Conservation (phyloP, 441 rosid genomes). For the Codiaeum variegatum region DNA sequence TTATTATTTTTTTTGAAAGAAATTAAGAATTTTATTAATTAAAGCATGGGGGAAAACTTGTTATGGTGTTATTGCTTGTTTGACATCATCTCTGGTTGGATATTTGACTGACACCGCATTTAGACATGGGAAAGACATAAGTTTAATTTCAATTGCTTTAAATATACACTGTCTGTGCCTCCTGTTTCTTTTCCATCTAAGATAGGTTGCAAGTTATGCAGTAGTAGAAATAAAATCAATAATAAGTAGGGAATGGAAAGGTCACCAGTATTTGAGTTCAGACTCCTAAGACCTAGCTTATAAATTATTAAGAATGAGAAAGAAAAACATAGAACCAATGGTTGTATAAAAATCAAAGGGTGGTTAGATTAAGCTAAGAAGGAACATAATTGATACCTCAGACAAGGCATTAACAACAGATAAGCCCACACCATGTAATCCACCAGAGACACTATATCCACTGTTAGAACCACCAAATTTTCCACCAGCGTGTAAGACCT, state of each 20-base stretch:
- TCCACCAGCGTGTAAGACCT: conserved; percentile 98
- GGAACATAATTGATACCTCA: conserved; percentile 51
- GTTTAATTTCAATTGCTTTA: background rate
- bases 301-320: background rate
- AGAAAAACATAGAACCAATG: background rate
- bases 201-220: background rate
- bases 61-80: background rate
- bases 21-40: too few species aligned
- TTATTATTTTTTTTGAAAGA: too few species aligned
- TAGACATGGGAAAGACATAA: background rate
- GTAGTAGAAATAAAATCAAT: background rate
- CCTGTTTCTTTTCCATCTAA: background rate
- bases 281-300: background rate
- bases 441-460: conserved; percentile 95
- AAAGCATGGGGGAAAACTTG: too few species aligned
- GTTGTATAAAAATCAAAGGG: background rate
- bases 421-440: conserved; percentile 96
- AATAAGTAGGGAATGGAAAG: background rate
- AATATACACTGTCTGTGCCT: background rate
- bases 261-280: background rate
- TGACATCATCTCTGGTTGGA: background rate
- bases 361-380: conserved; percentile 1
- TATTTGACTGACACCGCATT: background rate
- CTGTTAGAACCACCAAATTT: conserved; percentile 96
- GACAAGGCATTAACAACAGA: conserved; percentile 98